Base-by-base conservation (phyloP, 805 yeast genomes). In the Zygosaccharomyces kombuchaensis region DNA sequence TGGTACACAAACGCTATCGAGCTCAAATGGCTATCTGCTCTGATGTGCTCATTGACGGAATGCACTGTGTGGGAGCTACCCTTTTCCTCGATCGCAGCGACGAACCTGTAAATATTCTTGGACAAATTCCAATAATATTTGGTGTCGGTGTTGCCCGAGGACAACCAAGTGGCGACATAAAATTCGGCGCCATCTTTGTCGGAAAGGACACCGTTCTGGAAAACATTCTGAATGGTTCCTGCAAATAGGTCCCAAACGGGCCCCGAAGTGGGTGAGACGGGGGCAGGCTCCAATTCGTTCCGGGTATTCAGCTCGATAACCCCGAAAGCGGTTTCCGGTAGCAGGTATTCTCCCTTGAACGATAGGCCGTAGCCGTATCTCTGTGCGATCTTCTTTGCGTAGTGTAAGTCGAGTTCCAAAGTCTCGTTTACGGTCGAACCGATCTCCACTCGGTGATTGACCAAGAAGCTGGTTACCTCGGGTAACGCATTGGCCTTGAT, bases 141-240 rank as follows among this genome's bases (percentile, higher is more conserved):
- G 4, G 89, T 83, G 58, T 84, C 90, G 2, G 90, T 84, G 63
- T 82, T 83, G 16, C 83, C 89, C 2, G 84, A 71, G 74, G 79
- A 76, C 34, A 83, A 60, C 21, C 76, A 68, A 2, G 89, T 87
- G 2, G 84, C 71, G 12, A 79, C 73, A 34, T 75, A 45, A 7
- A 56, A 45, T 1, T 42, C 45, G 17, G 43, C 48, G 23, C 40
- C 47, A 22, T 40, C 45, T 12, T 43, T 44, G 12, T 16, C 45
- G 56, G 69, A 53, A 48, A 55, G 48, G 50, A 62, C 48, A 17
- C 53, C 59, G 40, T 81, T 82, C 60, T 82, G 87, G 57, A 77
- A 78, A 39, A 84, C 73, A 47, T 78, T 75, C 51, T 82, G 75
- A 30, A 81, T 68, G 13, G 82, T 73, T 9, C 91, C 91, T 0